A percentile compares a stretch with the other conserved stretches of the same genome.
phyloP scores from a whole-genome alignment of 2,329 filamentous ascomycete genomes.

The Phaeosphaeriaceae sp. region DNA sequence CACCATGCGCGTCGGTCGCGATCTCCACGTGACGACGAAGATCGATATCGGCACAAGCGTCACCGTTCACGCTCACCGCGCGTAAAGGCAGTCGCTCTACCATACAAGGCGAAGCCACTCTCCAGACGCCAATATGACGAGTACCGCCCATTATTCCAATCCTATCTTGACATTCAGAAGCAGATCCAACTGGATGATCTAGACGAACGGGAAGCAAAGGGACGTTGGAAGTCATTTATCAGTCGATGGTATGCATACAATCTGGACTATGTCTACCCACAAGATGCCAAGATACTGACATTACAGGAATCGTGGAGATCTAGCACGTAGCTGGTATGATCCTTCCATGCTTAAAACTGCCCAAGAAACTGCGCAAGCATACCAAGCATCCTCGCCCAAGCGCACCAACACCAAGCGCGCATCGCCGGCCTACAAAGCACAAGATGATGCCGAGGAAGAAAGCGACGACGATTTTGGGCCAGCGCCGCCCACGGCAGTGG shows the following conservation, averaged over 20 bases:
- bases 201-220: slow-evolving; percentile 75
- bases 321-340: slow-evolving; percentile 94
- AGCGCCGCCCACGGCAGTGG: slow-evolving; percentile 52
- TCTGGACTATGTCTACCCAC: background rate
- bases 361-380: slow-evolving; percentile 42
- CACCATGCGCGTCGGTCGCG: slow-evolving; percentile 47
- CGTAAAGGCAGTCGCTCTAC: slow-evolving; percentile 55
- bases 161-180: slow-evolving; percentile 91
- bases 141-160: slow-evolving; percentile 77
- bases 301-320: slow-evolving; percentile 79
- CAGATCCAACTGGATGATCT: slow-evolving; percentile 72
- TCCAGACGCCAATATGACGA: slow-evolving; percentile 71
- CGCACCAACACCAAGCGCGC: slow-evolving; percentile 21
- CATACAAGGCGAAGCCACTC: slow-evolving; percentile 70
- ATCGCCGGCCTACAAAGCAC: slow-evolving; percentile 26
- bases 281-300: slow-evolving; percentile 51
- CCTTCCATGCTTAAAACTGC: slow-evolving; percentile 70
- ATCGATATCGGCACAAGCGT: slow-evolving; percentile 32
- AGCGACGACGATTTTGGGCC: slow-evolving; percentile 61
- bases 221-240: slow-evolving; percentile 93
- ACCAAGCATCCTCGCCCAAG: slow-evolving; percentile 19
- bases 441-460: slow-evolving; percentile 16
- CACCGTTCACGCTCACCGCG: slow-evolving; percentile 41
- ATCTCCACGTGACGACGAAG: slow-evolving; percentile 37
- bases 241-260: slow-evolving; percentile 73